These are phyloP conservation scores for Detonula confervacea DNA, from an alignment of 352 stramenopile genomes.

Conservation along the genomic window DNA sequence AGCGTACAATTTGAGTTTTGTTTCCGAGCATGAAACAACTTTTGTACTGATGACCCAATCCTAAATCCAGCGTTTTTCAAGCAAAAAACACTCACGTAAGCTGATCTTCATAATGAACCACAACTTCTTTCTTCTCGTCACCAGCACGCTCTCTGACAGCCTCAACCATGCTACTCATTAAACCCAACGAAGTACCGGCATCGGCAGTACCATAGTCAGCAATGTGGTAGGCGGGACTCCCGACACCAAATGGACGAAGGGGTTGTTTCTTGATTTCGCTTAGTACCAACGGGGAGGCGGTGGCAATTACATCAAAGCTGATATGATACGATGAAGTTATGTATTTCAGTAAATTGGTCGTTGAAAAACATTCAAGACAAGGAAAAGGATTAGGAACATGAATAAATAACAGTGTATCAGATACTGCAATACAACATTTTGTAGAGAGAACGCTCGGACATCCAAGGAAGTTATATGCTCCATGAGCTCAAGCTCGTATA, in stretches of 20 bases:
- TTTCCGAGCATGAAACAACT: too few species aligned
- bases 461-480: too few species aligned
- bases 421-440: too few species aligned
- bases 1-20: too few species aligned
- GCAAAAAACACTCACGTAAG: slow-evolving; percentile 10
- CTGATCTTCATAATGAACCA: slow-evolving; percentile 67
- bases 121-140: slow-evolving; percentile 37
- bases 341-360: too few species aligned
- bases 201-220: slow-evolving; percentile 69
- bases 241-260: slow-evolving; percentile 25
- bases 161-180: slow-evolving; percentile 43
- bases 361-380: too few species aligned
- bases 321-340: too few species aligned
- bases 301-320: slow-evolving; percentile 62
- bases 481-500: too few species aligned
- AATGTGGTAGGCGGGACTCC: slow-evolving; percentile 34
- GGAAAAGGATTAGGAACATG: slow-evolving; percentile 1
- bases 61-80: too few species aligned
- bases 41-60: too few species aligned
- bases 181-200: slow-evolving; percentile 50
- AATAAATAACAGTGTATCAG: too few species aligned
- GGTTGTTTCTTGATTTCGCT: slow-evolving; percentile 37
- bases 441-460: too few species aligned
- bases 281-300: slow-evolving; percentile 43
- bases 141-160: slow-evolving; percentile 2